These are phyloP conservation scores for Ochromonas danica DNA, from an alignment of 108 stramenopile genomes.

Conservation along the genomic window DNA sequence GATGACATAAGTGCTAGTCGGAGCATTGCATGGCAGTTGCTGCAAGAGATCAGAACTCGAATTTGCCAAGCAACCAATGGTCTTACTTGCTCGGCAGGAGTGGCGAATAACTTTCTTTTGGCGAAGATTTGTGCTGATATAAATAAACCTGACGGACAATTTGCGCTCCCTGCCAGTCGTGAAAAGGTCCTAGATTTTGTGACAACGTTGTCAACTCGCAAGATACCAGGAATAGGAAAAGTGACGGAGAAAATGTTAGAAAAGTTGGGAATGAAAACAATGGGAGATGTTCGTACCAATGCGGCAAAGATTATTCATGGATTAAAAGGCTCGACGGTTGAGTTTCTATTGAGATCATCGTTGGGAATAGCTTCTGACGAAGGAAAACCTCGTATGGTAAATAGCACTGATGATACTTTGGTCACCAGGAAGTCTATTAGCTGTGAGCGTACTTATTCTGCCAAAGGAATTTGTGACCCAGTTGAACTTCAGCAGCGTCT, in stretches of 20 bases:
- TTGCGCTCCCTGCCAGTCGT: constrained; percentile 66
- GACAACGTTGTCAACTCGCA: constrained; percentile 63
- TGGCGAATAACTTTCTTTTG: constrained; percentile 77
- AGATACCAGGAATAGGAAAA: constrained; percentile 83
- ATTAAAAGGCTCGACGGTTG: constrained; percentile 64
- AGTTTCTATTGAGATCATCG: constrained; percentile 69
- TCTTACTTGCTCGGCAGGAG: constrained; percentile 87
- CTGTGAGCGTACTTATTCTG: constrained; percentile 78
- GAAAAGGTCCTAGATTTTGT: constrained; percentile 67
- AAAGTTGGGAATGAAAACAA: constrained; percentile 69
- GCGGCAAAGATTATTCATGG: constrained; percentile 64
- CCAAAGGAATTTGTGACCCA: constrained; percentile 57
- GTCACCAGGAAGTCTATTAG: constrained; percentile 73
- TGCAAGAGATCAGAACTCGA: constrained; percentile 66
- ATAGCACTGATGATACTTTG: background rate
- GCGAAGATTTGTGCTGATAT: constrained; percentile 84
- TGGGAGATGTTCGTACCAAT: constrained; percentile 70
- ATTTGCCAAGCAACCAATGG: constrained; percentile 68
- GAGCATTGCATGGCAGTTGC: constrained; percentile 24
- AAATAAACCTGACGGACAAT: constrained; percentile 95
- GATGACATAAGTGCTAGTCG: background rate
- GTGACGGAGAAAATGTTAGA: constrained; percentile 80
- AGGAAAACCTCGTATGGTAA: constrained; percentile 27
- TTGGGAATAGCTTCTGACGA: constrained; percentile 61
- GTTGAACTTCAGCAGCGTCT: constrained; percentile 61